Evolutionary conservation across 2,329 filamentous ascomycete species (phyloP), one percentile per base, ranked within the genome.

Genomic region (Xylaria sp.): DNA sequence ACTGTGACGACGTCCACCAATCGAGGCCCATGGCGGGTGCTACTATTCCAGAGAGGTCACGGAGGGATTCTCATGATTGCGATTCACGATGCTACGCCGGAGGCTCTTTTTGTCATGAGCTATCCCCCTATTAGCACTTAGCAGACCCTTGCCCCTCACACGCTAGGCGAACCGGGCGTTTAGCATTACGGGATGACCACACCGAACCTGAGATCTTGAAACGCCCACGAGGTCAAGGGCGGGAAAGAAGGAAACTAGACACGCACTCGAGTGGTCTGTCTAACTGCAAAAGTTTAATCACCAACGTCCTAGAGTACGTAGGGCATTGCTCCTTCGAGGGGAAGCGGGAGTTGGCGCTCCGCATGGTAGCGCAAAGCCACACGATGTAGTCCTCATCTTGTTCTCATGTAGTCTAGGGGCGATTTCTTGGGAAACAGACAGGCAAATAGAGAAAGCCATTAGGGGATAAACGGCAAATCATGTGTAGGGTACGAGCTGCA

Each of bases 331-430:
- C 40, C 56, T 73, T 74, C 66, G 63, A 71, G 72, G 72, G 28
- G 70, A 66, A 26, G 62, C 73, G 74, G 74, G 72, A 67, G 62
- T 63, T 75, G 63, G 71, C 63, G 67, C 70, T 74, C 74, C 74
- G 74, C 20, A 28, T 38, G 2, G 63, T 28, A 59, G 51, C 53
- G 36, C 13, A 15, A 60, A 7, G 33, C 48, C 31, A 42, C 58
- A 38, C 40, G 54, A 42, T 36, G 31, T 42, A 28, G 28, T 51
- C 15, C 5, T 31, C 48, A 9, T 31, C 26, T 17, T 51, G 26
- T 31, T 9, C 26, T n/a, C 13, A 51, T 51, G 48, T 31, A n/a
- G 31, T 23, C 23, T 48, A 48, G 10, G n/a, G 28, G 17, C 26
- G 17, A n/a, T 44, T n/a, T 62, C 7, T 36, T 51, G 58, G 31